These are phyloP conservation scores for Cylindrodendrum hubeiense DNA, from an alignment of 2,329 filamentous ascomycete genomes.

Conservation along the genomic window DNA sequence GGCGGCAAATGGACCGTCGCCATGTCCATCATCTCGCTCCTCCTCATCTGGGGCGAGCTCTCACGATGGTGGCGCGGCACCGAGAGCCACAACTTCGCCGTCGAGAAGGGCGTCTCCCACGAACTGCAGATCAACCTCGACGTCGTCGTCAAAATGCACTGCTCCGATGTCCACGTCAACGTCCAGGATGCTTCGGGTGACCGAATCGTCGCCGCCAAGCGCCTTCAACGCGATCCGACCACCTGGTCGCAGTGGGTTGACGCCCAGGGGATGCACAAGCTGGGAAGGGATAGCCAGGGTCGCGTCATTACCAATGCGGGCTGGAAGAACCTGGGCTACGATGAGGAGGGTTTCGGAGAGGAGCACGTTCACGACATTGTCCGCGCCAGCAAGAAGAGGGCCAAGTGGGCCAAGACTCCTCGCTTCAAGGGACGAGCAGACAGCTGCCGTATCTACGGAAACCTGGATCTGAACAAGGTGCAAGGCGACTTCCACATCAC, in stretches of 20 bases:
- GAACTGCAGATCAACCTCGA: conserved; percentile 95
- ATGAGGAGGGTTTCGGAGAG: conserved; percentile 79
- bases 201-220: conserved; percentile 83
- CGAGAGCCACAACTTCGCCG: conserved; percentile 90
- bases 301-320: conserved; percentile 68
- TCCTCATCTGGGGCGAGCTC: conserved; percentile 84
- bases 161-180: conserved; percentile 91
- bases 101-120: conserved; percentile 91
- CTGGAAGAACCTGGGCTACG: conserved; percentile 59
- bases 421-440: conserved; percentile 71
- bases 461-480: conserved; percentile 92
- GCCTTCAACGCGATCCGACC: conserved; percentile 82
- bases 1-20: conserved; percentile 95
- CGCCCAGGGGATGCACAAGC: conserved; percentile 72
- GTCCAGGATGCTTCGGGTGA: conserved; percentile 97
- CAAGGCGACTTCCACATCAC: conserved; percentile 99
- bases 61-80: conserved; percentile 85
- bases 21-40: conserved; percentile 78
- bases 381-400: conserved; percentile 71
- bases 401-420: conserved; percentile 83
- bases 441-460: conserved; percentile 91
- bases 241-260: conserved; percentile 87
- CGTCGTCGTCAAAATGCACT: conserved; percentile 90
- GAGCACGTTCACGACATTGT: conserved; percentile 95
- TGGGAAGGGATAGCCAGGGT: conserved; percentile 68